These are phyloP conservation scores for Chlamydomonas sphaeroides DNA, from an alignment of 139 green algal genomes.

Conservation along the genomic window DNA sequence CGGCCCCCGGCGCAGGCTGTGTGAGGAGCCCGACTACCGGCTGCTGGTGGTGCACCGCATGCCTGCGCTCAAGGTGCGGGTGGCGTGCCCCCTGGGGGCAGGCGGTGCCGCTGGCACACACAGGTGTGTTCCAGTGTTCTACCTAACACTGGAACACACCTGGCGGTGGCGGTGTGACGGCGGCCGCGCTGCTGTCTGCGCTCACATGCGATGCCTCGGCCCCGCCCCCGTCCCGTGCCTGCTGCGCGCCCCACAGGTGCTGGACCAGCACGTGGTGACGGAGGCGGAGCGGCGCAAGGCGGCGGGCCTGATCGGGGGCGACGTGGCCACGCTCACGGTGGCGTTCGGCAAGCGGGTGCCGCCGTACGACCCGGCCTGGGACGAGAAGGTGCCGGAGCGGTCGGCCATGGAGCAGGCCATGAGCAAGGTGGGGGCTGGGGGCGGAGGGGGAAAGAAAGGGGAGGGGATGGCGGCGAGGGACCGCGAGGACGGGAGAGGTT, in stretches of 20 bases:
- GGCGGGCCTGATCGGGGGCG: slow-evolving; percentile 39
- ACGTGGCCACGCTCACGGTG: slow-evolving; percentile 45
- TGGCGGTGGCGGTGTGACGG: no score
- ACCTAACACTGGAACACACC: no score
- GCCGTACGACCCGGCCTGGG: slow-evolving; percentile 37
- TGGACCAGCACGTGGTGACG: slow-evolving; percentile 66
- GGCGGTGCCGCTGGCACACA: no score
- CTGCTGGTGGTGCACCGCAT: slow-evolving; percentile 60
- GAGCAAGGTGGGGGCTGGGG: no score
- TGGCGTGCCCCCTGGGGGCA: no score
- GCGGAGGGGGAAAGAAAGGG: no score
- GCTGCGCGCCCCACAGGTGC: slow-evolving; percentile 27
- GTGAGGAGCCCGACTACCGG: slow-evolving; percentile 75
- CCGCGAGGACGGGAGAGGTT: no score
- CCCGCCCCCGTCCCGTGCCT: no score
- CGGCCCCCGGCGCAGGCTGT: slow-evolving; percentile 29
- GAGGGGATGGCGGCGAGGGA: no score
- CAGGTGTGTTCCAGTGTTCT: no score
- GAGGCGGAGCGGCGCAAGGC: slow-evolving; percentile 52
- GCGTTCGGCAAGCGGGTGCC: slow-evolving; percentile 55
- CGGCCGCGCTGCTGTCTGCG: no score
- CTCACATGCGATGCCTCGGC: no score
- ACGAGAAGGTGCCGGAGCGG: slow-evolving; percentile 43
- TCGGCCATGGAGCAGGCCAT: slow-evolving; percentile 56
- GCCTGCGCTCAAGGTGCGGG: slow-evolving; percentile 47